Evolutionary conservation across 148 eudicot species (phyloP).

Genomic region (Polygonum maritimum): DNA sequence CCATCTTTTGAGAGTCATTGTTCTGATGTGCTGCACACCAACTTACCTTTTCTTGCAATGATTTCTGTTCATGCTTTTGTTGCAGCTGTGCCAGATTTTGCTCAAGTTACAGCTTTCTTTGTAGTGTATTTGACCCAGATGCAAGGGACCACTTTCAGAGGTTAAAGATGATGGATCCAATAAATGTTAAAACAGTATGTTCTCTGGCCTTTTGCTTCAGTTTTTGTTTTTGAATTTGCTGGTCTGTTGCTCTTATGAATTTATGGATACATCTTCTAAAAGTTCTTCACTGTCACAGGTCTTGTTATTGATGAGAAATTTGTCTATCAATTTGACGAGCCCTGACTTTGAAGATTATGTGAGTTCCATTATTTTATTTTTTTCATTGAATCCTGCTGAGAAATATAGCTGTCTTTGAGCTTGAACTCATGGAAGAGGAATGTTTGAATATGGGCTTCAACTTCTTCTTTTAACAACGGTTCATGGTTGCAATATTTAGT

Average conservation of each 20-base stretch:
- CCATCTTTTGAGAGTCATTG: not conserved
- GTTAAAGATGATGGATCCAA: conserved; percentile 68
- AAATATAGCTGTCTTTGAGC: not conserved
- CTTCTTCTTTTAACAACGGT: not conserved
- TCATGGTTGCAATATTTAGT: not conserved
- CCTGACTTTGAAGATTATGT: conserved; percentile 45
- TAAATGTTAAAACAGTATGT: conserved; percentile 69
- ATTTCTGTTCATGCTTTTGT: not conserved
- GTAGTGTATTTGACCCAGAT: conserved; percentile 75
- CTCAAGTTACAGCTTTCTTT: conserved; percentile 79
- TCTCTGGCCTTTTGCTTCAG: not conserved
- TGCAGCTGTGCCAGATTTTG: conserved; percentile 79
- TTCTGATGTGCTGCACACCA: not conserved
- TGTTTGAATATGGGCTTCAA: not conserved
- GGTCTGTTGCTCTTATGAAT: not conserved
- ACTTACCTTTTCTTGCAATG: not conserved
- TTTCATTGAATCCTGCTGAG: not conserved
- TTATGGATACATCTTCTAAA: not conserved
- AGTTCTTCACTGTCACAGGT: conserved; percentile 28
- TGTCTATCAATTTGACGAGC: conserved; percentile 41
- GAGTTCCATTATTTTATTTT: conserved; percentile 17
- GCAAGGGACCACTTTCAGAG: conserved; percentile 53
- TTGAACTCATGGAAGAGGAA: not conserved
- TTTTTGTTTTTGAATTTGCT: not conserved
- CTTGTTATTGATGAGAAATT: conserved; percentile 63